phyloP scores from a whole-genome alignment of 83 land plant species.

The Larix sibirica region DNA sequence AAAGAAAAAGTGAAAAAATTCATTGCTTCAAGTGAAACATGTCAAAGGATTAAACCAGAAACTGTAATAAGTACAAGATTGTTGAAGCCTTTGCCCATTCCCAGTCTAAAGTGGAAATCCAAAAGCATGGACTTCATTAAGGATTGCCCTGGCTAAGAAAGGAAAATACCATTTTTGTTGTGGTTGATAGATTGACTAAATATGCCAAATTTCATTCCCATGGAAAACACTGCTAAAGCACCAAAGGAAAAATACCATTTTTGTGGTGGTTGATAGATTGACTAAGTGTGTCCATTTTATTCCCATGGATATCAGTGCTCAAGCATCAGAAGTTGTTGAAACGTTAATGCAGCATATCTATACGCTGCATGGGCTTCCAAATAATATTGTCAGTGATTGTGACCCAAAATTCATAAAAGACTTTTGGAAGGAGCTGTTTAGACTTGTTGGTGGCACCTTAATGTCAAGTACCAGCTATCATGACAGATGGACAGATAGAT shows the following conservation, averaged over 20 bases:
- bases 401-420: not conserved
- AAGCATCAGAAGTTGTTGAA: not conserved
- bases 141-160: not conserved
- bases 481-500: not conserved
- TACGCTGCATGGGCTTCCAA: not conserved
- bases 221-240: too few species aligned
- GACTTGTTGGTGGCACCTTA: not conserved
- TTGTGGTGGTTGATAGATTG: not conserved
- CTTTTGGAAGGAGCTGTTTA: not conserved
- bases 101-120: not conserved
- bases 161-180: too few species aligned
- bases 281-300: not conserved
- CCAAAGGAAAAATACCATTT: not conserved
- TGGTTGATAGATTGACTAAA: too few species aligned
- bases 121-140: not conserved
- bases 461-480: not conserved
- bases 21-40: not conserved
- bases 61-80: not conserved
- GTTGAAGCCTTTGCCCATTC: not conserved
- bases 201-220: too few species aligned
- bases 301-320: not conserved
- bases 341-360: not conserved
- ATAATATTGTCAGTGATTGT: not conserved
- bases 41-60: not conserved
- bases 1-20: not conserved